phyloP scores from a whole-genome alignment of 2,329 filamentous ascomycete genomes.

The Penicillium sumatraense region DNA sequence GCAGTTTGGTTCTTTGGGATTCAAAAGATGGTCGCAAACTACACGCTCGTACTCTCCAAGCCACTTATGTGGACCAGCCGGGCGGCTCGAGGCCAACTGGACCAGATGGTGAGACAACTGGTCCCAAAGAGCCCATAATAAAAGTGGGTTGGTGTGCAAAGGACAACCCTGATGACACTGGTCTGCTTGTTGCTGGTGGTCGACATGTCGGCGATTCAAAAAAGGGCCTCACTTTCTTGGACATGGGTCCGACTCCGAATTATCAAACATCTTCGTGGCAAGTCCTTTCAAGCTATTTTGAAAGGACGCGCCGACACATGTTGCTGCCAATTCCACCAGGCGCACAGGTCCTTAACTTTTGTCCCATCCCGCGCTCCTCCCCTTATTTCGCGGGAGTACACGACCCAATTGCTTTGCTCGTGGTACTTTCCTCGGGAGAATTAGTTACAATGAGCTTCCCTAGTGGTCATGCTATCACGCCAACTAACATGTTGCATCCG shows the following conservation, averaged over 20 bases:
- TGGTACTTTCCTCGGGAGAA: conserved; percentile 82
- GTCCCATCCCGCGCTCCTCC: conserved; percentile 77
- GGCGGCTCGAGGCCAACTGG: conserved; percentile 49
- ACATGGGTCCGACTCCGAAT: conserved; percentile 84
- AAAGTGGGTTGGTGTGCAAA: conserved; percentile 93
- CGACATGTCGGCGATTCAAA: conserved; percentile 67
- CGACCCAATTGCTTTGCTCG: conserved; percentile 85
- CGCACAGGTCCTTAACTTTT: conserved; percentile 78
- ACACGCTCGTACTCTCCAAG: conserved; percentile 78
- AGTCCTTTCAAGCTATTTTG: conserved; percentile 75
- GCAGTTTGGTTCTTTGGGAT: conserved; percentile 93
- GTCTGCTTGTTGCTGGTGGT: conserved; percentile 83
- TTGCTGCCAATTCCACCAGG: conserved; percentile 77
- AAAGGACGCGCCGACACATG: conserved; percentile 71
- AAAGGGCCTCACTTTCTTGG: conserved; percentile 84
- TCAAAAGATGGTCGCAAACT: conserved; percentile 83
- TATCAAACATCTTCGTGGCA: conserved; percentile 95
- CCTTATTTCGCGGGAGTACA: conserved; percentile 87
- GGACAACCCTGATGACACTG: conserved; percentile 90
- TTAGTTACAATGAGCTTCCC: conserved; percentile 90
- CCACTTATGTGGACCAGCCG: conserved; percentile 73
- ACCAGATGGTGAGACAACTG: conserved; percentile 53
- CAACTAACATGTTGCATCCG: conserved; percentile 89
- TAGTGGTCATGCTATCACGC: conserved; percentile 85
- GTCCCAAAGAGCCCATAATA: conserved; percentile 73